Evolutionary conservation across 306 rosid genomes (phyloP).

Genomic region (Cicer cuneatum): DNA sequence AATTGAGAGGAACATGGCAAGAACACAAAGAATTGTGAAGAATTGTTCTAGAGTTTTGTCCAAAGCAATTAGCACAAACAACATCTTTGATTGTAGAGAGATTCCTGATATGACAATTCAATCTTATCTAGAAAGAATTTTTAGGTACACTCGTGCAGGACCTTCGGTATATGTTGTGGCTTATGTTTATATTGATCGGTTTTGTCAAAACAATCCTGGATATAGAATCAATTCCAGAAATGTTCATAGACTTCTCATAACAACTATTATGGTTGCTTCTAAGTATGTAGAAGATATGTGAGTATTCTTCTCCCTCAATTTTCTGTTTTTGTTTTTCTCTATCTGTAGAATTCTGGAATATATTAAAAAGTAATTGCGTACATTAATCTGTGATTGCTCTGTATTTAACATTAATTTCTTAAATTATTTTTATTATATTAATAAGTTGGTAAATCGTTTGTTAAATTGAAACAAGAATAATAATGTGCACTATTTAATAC

Average conservation of each 20-base stretch:
- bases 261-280: conserved; percentile 95
- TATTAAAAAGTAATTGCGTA: not conserved
- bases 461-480: conserved; percentile 30
- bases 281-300: conserved; percentile 92
- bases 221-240: conserved; percentile 71
- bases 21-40: conserved; percentile 74
- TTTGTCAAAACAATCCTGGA: conserved; percentile 72
- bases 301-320: conserved; percentile 43
- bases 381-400: not conserved
- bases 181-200: conserved; percentile 87
- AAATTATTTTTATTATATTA: not conserved
- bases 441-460: conserved; percentile 36
- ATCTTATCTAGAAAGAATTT: conserved; percentile 79
- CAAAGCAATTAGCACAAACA: conserved; percentile 48
- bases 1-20: conserved; percentile 80
- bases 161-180: conserved; percentile 92
- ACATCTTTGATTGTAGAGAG: conserved; percentile 71
- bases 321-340: not conserved
- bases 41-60: conserved; percentile 54
- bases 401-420: not conserved
- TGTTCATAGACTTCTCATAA: conserved; percentile 86
- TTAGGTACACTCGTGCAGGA: conserved; percentile 83
- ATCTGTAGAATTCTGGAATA: not conserved
- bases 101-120: conserved; percentile 82
- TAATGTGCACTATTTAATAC: too few relatives aligned